Evolutionary conservation across 2,329 filamentous ascomycete genomes (phyloP).

Genomic region (Dactylellina parvicollis): DNA sequence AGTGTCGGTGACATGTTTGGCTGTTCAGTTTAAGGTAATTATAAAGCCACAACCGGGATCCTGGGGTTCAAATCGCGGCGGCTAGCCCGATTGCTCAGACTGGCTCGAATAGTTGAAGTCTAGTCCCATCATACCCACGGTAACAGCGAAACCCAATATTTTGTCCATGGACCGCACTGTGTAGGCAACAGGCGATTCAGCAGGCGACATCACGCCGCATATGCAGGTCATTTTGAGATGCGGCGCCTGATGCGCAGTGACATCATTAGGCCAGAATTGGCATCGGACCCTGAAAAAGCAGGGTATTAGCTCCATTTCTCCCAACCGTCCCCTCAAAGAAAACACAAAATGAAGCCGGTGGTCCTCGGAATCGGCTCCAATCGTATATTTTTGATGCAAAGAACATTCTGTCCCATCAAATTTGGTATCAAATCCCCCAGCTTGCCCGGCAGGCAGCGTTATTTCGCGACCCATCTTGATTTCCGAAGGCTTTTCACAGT

Average conservation of each 20-base stretch:
- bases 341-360: conserved; percentile 5
- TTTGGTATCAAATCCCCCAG: neutral
- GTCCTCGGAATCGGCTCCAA: neutral
- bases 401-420: neutral
- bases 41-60: too few species aligned
- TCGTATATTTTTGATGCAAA: neutral
- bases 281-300: conserved; percentile 43
- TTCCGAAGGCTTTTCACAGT: too few species aligned
- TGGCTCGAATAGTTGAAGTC: too few species aligned
- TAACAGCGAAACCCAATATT: too few species aligned
- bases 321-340: conserved; percentile 31
- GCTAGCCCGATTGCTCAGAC: too few species aligned
- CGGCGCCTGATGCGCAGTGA: conserved; percentile 34
- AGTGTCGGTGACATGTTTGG: too few species aligned
- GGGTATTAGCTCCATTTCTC: neutral
- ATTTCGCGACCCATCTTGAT: too few species aligned
- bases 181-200: neutral
- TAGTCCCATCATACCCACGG: too few species aligned
- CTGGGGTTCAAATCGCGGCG: too few species aligned
- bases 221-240: conserved; percentile 48
- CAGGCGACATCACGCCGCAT: conserved; percentile 39
- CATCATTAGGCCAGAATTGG: conserved; percentile 26
- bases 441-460: neutral
- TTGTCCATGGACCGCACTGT: neutral
- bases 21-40: too few species aligned